Conservation (phyloP, 140 eudicot species). For the Senecio squalidus region DNA sequence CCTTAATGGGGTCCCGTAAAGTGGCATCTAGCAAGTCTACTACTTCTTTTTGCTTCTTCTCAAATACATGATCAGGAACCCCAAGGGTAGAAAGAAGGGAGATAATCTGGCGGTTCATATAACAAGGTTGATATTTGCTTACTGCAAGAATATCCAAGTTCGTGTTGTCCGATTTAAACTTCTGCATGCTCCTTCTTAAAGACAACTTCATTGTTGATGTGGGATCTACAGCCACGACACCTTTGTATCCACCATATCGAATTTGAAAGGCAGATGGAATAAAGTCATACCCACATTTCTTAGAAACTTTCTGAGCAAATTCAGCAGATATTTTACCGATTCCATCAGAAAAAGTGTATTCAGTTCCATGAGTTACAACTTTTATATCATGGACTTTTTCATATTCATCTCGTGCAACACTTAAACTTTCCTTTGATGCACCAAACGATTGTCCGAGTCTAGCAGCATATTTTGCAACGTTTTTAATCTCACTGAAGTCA, state of each 20-base stretch:
- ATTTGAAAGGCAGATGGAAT: constrained; percentile 86
- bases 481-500: constrained; percentile 53
- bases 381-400: constrained; percentile 52
- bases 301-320: constrained; percentile 67
- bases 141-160: constrained; percentile 62
- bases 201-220: constrained; percentile 51
- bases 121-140: constrained; percentile 89
- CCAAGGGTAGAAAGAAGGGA: constrained; percentile 89
- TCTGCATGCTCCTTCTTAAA: constrained; percentile 70
- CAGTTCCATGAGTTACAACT: constrained; percentile 18
- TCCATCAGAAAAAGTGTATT: constrained; percentile 78
- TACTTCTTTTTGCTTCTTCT: constrained; percentile 70
- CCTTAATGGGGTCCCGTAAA: constrained; percentile 54
- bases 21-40: constrained; percentile 58
- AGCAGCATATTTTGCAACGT: constrained; percentile 98
- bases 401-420: constrained; percentile 44
- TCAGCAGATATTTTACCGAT: constrained; percentile 86
- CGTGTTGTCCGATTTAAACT: constrained; percentile 51
- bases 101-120: constrained; percentile 71
- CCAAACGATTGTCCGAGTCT: constrained; percentile 94
- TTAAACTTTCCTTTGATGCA: constrained; percentile 81
- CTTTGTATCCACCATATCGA: constrained; percentile 91
- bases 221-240: constrained; percentile 91
- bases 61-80: constrained; percentile 45
- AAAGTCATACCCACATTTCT: constrained; percentile 52